Conservation (phyloP, 2,329 filamentous ascomycete genomes). For the Rasamsonia emersonii region DNA sequence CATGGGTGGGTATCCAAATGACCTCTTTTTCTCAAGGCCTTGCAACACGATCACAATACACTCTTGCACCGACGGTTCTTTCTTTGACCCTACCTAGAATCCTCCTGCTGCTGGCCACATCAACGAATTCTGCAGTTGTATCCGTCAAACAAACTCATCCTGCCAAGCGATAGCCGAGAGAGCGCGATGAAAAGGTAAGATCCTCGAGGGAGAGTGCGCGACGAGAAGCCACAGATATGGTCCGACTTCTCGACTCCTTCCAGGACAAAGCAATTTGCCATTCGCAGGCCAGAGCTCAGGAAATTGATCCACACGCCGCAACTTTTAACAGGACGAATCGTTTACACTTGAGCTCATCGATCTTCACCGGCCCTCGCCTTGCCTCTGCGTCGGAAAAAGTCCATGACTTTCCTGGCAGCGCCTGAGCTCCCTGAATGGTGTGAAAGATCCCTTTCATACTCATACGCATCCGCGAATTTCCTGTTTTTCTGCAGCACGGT, state of each 20-base stretch:
- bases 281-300: constrained; percentile 11
- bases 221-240: no score
- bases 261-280: constrained; percentile 6
- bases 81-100: no score
- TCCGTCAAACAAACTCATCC: no score
- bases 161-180: no score
- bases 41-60: constrained; percentile 12
- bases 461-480: constrained; percentile 80
- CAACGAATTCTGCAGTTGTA: no score
- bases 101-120: no score
- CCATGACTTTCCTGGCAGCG: constrained; percentile 89
- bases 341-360: constrained; percentile 18
- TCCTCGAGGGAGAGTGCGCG: no score
- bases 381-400: constrained; percentile 86
- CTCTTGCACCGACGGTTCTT: constrained; percentile 5
- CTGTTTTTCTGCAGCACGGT: constrained; percentile 75
- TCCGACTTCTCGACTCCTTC: no score
- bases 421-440: constrained; percentile 75
- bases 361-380: constrained; percentile 55
- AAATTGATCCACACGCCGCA: constrained; percentile 13
- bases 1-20: constrained; percentile 30
- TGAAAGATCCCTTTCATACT: constrained; percentile 52
- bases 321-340: no score
- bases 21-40: constrained; percentile 21
- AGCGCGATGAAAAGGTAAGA: no score